These are phyloP conservation scores for Aphanomyces stellatus DNA, from an alignment of 352 stramenopile genomes.

Conservation along the genomic window DNA sequence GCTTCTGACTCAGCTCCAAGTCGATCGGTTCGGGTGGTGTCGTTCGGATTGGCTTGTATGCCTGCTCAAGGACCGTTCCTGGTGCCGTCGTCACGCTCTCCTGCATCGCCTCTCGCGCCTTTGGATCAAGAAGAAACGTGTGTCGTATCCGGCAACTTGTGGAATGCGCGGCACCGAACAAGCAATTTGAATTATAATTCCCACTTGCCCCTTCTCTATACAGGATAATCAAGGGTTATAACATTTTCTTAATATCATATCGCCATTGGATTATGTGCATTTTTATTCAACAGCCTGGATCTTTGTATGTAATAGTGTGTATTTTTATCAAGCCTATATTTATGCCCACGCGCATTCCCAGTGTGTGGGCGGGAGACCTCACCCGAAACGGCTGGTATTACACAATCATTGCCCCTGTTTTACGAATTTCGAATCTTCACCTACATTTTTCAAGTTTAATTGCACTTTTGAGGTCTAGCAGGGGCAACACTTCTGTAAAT, in stretches of 20 bases:
- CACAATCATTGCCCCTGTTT: background rate
- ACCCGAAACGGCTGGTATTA: background rate
- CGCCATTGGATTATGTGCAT: no score
- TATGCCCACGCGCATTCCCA: no score
- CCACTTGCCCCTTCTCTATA: no score
- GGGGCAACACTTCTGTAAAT: background rate
- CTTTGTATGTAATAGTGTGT: no score
- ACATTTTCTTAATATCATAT: no score
- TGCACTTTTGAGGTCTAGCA: background rate
- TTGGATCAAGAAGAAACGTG: background rate
- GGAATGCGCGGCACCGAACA: background rate
- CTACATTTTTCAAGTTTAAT: background rate
- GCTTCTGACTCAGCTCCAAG: constrained; percentile 70
- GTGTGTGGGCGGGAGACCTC: background rate
- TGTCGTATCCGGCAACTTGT: background rate
- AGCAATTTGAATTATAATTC: no score
- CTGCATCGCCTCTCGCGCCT: background rate
- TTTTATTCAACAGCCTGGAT: no score
- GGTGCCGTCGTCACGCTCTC: constrained; percentile 5
- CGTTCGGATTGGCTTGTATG: constrained; percentile 84
- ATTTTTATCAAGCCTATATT: no score
- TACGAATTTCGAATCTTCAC: background rate
- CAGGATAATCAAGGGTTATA: no score
- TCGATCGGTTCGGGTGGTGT: constrained; percentile 76
- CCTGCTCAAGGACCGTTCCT: constrained; percentile 59